A percentile compares a stretch with the other conserved stretches of the same genome.
Evolutionary conservation across 768 basidiomycete genomes (phyloP).

Genomic region (Hygrocybe punicea): DNA sequence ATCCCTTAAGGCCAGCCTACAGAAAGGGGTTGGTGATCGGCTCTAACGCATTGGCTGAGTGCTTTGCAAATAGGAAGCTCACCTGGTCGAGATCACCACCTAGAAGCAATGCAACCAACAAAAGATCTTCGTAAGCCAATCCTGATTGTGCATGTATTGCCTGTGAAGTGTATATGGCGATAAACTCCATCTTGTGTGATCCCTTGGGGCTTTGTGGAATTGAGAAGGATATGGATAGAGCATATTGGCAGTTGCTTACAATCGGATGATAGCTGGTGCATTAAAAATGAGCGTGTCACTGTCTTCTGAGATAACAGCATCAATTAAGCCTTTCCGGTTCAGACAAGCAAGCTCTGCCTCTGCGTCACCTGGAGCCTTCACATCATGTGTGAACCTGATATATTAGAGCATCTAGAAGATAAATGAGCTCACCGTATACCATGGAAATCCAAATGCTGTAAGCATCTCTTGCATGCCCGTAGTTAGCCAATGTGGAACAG

Average conservation of each 20-base stretch:
- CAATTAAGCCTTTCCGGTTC: constrained; percentile 1
- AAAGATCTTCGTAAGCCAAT: too few species aligned
- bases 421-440: background rate
- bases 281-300: constrained; percentile 33
- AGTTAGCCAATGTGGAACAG: constrained; percentile 28
- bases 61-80: background rate
- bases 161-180: background rate
- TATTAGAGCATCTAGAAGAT: background rate
- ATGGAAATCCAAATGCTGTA: constrained; percentile 40
- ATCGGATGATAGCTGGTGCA: constrained; percentile 36
- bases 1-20: background rate
- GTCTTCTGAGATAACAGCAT: constrained; percentile 2
- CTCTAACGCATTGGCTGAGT: background rate
- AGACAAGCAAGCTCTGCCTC: constrained; percentile 6
- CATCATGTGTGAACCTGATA: background rate
- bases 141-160: too few species aligned
- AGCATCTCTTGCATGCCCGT: constrained; percentile 30
- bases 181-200: background rate
- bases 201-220: constrained; percentile 23
- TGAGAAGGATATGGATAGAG: constrained; percentile 11
- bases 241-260: constrained; percentile 29
- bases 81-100: background rate
- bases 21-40: background rate
- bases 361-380: constrained; percentile 7
- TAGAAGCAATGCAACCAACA: background rate